Percentiles rank a stretch among this genome's conserved stretches.
phyloP scores from a whole-genome alignment of 768 basidiomycete genomes.

The Leccinellum albellum region DNA sequence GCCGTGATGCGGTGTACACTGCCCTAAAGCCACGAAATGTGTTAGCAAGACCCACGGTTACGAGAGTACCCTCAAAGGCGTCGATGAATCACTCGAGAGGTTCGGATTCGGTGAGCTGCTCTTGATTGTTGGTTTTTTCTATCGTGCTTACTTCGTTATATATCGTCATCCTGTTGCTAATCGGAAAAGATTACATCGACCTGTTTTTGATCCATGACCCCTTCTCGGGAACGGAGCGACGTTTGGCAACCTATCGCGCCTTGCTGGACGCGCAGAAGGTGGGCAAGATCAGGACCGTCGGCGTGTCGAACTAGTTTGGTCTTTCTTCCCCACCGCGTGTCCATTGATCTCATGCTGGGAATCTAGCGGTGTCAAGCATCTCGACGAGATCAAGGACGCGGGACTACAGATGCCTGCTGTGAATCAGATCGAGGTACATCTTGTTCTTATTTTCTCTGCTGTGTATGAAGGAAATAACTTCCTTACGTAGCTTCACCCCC shows the following conservation, averaged over 20 bases:
- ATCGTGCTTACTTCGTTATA: background rate
- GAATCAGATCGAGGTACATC: constrained; percentile 75
- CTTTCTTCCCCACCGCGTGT: background rate
- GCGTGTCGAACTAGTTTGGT: constrained; percentile 80
- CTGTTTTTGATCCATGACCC: constrained; percentile 80
- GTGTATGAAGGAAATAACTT: background rate
- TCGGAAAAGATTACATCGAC: constrained; percentile 56
- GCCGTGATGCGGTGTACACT: background rate
- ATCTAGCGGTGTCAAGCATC: constrained; percentile 61
- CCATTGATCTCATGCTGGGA: background rate
- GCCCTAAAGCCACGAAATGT: constrained; percentile 55
- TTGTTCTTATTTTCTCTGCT: background rate
- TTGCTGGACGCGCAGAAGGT: constrained; percentile 56
- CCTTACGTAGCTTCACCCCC: constrained; percentile 61
- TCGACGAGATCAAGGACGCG: constrained; percentile 66
- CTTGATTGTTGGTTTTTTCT: background rate
- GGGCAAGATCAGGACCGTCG: constrained; percentile 70
- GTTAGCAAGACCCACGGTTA: constrained; percentile 57
- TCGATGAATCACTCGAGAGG: constrained; percentile 57
- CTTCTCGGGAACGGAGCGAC: constrained; percentile 53
- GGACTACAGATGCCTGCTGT: constrained; percentile 66
- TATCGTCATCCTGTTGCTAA: background rate
- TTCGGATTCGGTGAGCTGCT: constrained; percentile 55
- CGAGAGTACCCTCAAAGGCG: constrained; percentile 51
- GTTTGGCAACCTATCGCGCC: constrained; percentile 71